phyloP scores from a whole-genome alignment of 75 land plant genomes.

The Picea sitchensis region DNA sequence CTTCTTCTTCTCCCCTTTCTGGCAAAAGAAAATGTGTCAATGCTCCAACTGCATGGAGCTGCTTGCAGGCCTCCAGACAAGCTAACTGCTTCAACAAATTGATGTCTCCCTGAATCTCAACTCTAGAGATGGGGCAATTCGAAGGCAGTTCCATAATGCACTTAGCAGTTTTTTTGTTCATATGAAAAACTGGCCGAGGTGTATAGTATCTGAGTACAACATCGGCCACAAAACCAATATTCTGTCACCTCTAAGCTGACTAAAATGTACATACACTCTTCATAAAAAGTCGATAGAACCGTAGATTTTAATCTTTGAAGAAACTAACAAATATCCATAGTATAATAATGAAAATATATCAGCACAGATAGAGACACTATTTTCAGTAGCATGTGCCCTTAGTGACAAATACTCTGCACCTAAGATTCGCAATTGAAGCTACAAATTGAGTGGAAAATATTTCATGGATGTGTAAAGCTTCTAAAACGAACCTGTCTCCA shows the following conservation, averaged over 20 bases:
- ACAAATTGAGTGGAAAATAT: not conserved
- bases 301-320: not conserved
- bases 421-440: not conserved
- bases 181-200: slow-evolving; percentile 44
- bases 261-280: not conserved
- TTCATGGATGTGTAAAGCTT: not conserved
- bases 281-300: not conserved
- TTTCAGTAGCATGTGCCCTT: not conserved
- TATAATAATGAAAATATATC: not conserved
- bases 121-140: slow-evolving; percentile 43
- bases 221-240: not conserved
- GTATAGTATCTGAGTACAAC: slow-evolving; percentile 38
- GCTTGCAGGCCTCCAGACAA: slow-evolving; percentile 69
- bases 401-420: not conserved
- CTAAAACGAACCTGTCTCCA: slow-evolving; percentile 47
- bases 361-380: not conserved
- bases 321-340: not conserved
- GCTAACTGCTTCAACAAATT: slow-evolving; percentile 51
- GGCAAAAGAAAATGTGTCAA: slow-evolving; percentile 66
- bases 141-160: slow-evolving; percentile 60
- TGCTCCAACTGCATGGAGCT: slow-evolving; percentile 55
- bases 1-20: not conserved
- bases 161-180: slow-evolving; percentile 23
- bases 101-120: slow-evolving; percentile 24
- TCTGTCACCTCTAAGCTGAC: slow-evolving; percentile 10